These are phyloP conservation scores for Aspergillus persii DNA, from an alignment of 2,329 filamentous ascomycete genomes.

Conservation along the genomic window DNA sequence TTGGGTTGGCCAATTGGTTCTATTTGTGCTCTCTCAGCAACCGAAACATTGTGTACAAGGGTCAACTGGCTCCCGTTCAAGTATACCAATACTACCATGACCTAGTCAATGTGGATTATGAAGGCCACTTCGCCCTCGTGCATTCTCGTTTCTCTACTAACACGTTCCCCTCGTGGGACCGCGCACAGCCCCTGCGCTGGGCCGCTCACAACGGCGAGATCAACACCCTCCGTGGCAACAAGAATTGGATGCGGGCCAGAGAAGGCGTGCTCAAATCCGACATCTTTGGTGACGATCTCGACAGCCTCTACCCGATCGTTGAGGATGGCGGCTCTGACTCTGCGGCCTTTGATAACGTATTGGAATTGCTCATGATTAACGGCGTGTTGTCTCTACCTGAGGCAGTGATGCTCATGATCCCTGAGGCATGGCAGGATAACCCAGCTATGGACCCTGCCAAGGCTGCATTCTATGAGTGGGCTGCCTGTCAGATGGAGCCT, in stretches of 20 bases:
- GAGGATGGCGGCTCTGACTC: constrained; percentile 97
- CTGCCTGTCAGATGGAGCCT: constrained; percentile 97
- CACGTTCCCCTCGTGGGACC: constrained; percentile 97
- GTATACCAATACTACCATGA: constrained; percentile 99
- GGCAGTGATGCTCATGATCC: constrained; percentile 98
- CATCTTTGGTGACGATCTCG: constrained; percentile 87
- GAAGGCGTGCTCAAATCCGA: constrained; percentile 93
- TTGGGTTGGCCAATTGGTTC: constrained; percentile 97
- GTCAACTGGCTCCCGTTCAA: constrained; percentile 88
- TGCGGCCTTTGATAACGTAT: constrained; percentile 93
- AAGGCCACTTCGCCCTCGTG: constrained; percentile 93
- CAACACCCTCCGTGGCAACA: constrained; percentile 94
- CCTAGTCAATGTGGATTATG: constrained; percentile 92
- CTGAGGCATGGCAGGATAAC: constrained; percentile 97
- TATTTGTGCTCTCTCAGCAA: constrained; percentile 95
- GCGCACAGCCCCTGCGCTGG: constrained; percentile 93
- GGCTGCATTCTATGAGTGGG: constrained; percentile 97
- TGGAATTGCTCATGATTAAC: constrained; percentile 92
- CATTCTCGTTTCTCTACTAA: constrained; percentile 98
- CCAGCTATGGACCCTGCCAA: constrained; percentile 88
- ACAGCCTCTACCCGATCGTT: constrained; percentile 87
- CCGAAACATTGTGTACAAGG: constrained; percentile 99
- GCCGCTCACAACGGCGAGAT: constrained; percentile 98
- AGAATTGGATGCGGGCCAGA: constrained; percentile 98
- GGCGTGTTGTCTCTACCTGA: constrained; percentile 92